These are phyloP conservation scores for Naganishia vaughanmartiniae DNA, from an alignment of 768 basidiomycete species.

Conservation along the genomic window DNA sequence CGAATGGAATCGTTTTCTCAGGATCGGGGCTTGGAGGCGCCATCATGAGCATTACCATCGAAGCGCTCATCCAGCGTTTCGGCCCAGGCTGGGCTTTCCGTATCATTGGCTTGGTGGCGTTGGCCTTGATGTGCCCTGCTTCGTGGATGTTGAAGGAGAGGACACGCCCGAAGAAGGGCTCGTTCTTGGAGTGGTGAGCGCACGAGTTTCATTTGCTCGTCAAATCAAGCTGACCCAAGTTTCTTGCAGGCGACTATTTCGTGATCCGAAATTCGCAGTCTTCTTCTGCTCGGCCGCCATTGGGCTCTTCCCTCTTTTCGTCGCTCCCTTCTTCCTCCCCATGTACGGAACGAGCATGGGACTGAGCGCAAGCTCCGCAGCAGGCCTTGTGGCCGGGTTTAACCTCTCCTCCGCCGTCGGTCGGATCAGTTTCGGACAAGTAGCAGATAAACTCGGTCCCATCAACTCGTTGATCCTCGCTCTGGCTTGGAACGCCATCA, in stretches of 20 bases:
- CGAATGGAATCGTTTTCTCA: conserved; percentile 42
- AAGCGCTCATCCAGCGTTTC: conserved; percentile 30
- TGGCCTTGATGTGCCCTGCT: conserved; percentile 29
- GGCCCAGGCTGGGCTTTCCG: conserved; percentile 41
- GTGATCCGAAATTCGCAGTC: not conserved
- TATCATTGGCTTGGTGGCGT: conserved; percentile 33
- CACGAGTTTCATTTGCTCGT: too few relatives aligned
- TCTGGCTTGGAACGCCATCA: conserved; percentile 51
- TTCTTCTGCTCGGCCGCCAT: conserved; percentile 26
- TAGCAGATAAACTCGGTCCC: conserved; percentile 54
- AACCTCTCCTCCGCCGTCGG: conserved; percentile 44
- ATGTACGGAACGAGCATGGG: conserved; percentile 39
- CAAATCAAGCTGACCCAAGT: not conserved
- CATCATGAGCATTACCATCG: conserved; percentile 30
- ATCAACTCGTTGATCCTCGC: conserved; percentile 54
- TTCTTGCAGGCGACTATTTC: not conserved
- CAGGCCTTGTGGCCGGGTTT: conserved; percentile 39
- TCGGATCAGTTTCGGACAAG: conserved; percentile 52
- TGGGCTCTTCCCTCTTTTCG: conserved; percentile 33
- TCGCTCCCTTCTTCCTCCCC: conserved; percentile 47
- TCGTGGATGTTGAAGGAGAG: conserved; percentile 35
- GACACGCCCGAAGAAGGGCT: conserved; percentile 2
- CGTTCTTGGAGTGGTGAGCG: conserved; percentile 38
- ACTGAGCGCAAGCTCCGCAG: conserved; percentile 30
- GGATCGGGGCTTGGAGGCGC: conserved; percentile 41